A percentile compares a stretch with the other conserved stretches of the same genome.
These are phyloP conservation scores for Lobulomyces angularis DNA, from an alignment of 192 early-diverging fungal genomes.

Conservation along the genomic window DNA sequence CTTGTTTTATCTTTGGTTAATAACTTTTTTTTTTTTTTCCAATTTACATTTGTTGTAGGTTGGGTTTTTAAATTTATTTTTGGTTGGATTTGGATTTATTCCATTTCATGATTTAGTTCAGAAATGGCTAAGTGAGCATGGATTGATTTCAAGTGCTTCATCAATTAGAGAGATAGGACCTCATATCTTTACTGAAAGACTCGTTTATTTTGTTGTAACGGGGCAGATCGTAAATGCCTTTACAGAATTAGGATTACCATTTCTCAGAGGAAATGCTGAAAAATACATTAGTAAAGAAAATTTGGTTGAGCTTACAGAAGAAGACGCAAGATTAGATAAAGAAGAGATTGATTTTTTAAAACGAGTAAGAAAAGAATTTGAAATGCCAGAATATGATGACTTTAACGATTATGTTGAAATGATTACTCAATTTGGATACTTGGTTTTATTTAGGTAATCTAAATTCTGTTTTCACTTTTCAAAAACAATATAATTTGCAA, in stretches of 20 bases:
- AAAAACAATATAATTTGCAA: too few relatives aligned
- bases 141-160: constrained; percentile 7
- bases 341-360: constrained; percentile 35
- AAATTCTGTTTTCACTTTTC: too few relatives aligned
- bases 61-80: too few relatives aligned
- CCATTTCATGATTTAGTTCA: constrained; percentile 63
- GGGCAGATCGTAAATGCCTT: constrained; percentile 66
- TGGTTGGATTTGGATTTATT: constrained; percentile 81
- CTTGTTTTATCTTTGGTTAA: not conserved
- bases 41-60: too few relatives aligned
- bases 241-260: constrained; percentile 64
- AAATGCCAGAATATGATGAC: constrained; percentile 63
- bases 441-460: not conserved
- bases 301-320: not conserved
- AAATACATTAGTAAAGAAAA: constrained; percentile 20
- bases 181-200: constrained; percentile 35
- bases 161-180: constrained; percentile 41
- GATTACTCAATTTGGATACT: constrained; percentile 58
- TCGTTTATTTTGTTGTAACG: constrained; percentile 71
- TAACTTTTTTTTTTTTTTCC: not conserved
- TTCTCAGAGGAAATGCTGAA: constrained; percentile 21
- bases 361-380: constrained; percentile 41
- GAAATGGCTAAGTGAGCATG: constrained; percentile 23
- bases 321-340: constrained; percentile 9
- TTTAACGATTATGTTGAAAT: constrained; percentile 87